Conservation (phyloP, 2,329 filamentous ascomycete species). For the Zymoseptoria crescenta region DNA sequence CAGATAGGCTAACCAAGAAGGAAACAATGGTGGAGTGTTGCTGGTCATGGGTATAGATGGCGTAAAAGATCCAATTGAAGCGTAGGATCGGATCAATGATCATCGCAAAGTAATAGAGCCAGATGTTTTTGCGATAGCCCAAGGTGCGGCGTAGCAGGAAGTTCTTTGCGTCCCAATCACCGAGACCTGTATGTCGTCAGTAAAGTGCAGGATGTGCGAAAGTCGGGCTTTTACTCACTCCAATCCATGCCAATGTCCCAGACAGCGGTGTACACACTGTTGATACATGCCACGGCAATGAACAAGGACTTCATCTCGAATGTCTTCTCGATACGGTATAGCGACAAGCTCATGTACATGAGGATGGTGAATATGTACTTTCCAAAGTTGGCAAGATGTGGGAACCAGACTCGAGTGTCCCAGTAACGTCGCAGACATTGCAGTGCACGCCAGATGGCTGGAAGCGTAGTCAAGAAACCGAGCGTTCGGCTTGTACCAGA, state of each 20-base stretch:
- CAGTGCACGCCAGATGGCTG: slow-evolving; percentile 80
- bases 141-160: slow-evolving; percentile 64
- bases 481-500: slow-evolving; percentile 74
- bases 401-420: slow-evolving; percentile 81
- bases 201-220: neutral
- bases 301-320: slow-evolving; percentile 60
- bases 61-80: slow-evolving; percentile 92
- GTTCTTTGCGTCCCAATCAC: slow-evolving; percentile 61
- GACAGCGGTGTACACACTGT: slow-evolving; percentile 72
- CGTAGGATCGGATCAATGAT: slow-evolving; percentile 73
- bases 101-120: slow-evolving; percentile 85
- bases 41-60: slow-evolving; percentile 67
- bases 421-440: slow-evolving; percentile 86
- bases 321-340: slow-evolving; percentile 66
- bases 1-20: slow-evolving; percentile 69
- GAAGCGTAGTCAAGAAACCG: slow-evolving; percentile 76
- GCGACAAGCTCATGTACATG: slow-evolving; percentile 67
- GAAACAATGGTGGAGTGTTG: slow-evolving; percentile 79
- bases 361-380: slow-evolving; percentile 85
- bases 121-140: slow-evolving; percentile 62
- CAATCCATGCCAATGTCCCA: slow-evolving; percentile 98
- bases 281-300: slow-evolving; percentile 71
- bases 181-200: slow-evolving; percentile 39
- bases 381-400: slow-evolving; percentile 83
- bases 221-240: slow-evolving; percentile 19